Evolutionary conservation across 768 basidiomycete species (phyloP), one percentile per base, ranked within the genome.

Genomic region (Boletus coccyginus): DNA sequence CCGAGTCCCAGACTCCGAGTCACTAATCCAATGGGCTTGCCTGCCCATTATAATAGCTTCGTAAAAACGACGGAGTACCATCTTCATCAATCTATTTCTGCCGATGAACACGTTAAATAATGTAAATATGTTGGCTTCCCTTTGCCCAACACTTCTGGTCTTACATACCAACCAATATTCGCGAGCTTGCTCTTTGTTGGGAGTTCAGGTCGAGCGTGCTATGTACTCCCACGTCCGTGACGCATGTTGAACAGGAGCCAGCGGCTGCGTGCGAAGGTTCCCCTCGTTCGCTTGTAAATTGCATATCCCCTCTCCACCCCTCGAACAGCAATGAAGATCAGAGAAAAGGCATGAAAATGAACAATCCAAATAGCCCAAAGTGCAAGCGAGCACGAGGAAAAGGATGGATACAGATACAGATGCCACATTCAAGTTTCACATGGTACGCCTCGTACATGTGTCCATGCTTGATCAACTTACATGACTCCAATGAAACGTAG

Each of bases 401-500:
- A 55, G 45, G 33, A 42, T 32, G 10, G 33, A 48, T 13, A 38
- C 9, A 27, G 42, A 44, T 9, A 19, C 14, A 13, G 40, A 53
- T 1, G 0, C 36, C 0, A 16, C 36, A 31, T 13, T 6, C 41
- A 31, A 36, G 47, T 6, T 42, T 35, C 32, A 44, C 55, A 53
- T 9, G 60, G 62, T 59, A 63, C 17, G 61, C 33, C 7, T 47
- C 31, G 5, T 31, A 31, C 3, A 10, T 7, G 5, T 16, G 13
- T 6, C 11, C n/a, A n/a, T 39, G 11, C 12, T 16, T 21, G 13
- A 11, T n/a, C 9, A 5, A 43, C 17, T 36, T 33, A 53, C 40
- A 5, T 21, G 36, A 39, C n/a, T 5, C 7, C 3, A n/a, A 10
- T 42, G 14, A 5, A 39, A 29, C 33, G n/a, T 54, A 86, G 86